phyloP scores from a whole-genome alignment of 2,329 filamentous ascomycete species.

The Kalaharituber pfeilii region DNA sequence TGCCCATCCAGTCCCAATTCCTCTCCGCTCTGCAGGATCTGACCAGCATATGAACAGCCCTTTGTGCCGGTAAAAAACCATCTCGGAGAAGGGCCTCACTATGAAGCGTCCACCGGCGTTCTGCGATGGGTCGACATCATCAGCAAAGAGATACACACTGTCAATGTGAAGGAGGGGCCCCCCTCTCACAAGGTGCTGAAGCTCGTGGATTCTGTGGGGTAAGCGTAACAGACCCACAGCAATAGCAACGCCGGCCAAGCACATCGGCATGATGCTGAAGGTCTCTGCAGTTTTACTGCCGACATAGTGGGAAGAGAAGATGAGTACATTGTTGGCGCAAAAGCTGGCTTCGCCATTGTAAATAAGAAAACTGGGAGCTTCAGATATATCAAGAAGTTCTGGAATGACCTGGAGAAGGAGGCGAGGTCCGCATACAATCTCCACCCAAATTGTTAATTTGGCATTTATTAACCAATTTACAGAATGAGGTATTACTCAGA shows the following conservation, averaged over 20 bases:
- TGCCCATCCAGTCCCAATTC: too few relatives aligned
- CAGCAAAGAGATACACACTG: slow-evolving; percentile 52
- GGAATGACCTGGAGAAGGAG: slow-evolving; percentile 36
- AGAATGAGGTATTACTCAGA: slow-evolving; percentile 15
- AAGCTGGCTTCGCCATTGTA: slow-evolving; percentile 64
- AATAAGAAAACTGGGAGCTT: slow-evolving; percentile 43
- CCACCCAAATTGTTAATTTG: neutral
- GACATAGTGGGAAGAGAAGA: slow-evolving; percentile 48
- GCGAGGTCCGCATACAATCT: slow-evolving; percentile 28
- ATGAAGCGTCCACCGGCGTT: slow-evolving; percentile 45
- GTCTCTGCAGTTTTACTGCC: slow-evolving; percentile 47
- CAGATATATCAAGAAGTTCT: slow-evolving; percentile 40
- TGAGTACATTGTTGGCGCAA: slow-evolving; percentile 52
- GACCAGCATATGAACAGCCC: too few relatives aligned
- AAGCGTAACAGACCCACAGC: slow-evolving; percentile 12
- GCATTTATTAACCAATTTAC: slow-evolving; percentile 5
- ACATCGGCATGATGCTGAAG: neutral
- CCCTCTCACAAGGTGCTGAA: slow-evolving; percentile 40
- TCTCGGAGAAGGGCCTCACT: slow-evolving; percentile 59
- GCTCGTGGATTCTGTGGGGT: slow-evolving; percentile 41
- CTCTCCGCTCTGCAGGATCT: too few relatives aligned
- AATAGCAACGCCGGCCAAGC: slow-evolving; percentile 9
- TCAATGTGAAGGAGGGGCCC: slow-evolving; percentile 47
- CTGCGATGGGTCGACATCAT: slow-evolving; percentile 74
- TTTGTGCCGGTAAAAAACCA: neutral